phyloP scores from a whole-genome alignment of 495 filamentous ascomycete species.

The Penicillium daleae region DNA sequence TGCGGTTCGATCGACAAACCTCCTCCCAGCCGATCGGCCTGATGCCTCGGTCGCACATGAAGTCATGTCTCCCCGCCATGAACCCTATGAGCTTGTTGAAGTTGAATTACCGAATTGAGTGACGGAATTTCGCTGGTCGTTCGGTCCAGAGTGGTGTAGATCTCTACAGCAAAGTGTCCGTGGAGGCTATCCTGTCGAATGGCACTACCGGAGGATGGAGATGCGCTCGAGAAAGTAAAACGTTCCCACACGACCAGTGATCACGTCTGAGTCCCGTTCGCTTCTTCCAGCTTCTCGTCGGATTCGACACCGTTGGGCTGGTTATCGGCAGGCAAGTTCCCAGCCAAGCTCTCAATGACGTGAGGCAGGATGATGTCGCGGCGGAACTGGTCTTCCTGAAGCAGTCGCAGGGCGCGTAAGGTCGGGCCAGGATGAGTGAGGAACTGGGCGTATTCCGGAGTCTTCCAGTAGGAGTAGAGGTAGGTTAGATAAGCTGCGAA shows the following conservation, averaged over 20 bases:
- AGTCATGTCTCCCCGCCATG: conserved; percentile 18
- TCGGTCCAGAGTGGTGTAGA: conserved; percentile 7
- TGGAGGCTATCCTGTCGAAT: background rate
- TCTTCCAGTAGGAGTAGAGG: conserved; percentile 78
- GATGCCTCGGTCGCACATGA: conserved; percentile 34
- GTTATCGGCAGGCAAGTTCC: conserved; percentile 42
- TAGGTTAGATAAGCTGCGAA: conserved; percentile 85
- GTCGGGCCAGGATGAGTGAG: conserved; percentile 81
- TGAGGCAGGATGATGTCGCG: conserved; percentile 79
- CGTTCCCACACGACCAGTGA: conserved; percentile 13
- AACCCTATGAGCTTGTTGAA: conserved; percentile 6
- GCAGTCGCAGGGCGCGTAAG: conserved; percentile 76
- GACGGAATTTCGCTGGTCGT: conserved; percentile 4
- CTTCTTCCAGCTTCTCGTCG: conserved; percentile 32
- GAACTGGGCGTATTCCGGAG: conserved; percentile 81
- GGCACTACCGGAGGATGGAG: background rate
- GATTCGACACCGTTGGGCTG: conserved; percentile 30
- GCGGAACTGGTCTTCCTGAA: conserved; percentile 83
- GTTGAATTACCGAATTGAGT: conserved; percentile 5
- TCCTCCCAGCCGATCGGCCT: conserved; percentile 20
- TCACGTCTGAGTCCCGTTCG: conserved; percentile 36
- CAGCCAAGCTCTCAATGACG: conserved; percentile 63
- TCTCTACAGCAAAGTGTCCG: background rate
- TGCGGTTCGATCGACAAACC: conserved; percentile 26
- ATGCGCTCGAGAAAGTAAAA: background rate